Evolutionary conservation across 2,329 filamentous ascomycete species (phyloP).

Genomic region (Paraphaeosphaeria minitans): DNA sequence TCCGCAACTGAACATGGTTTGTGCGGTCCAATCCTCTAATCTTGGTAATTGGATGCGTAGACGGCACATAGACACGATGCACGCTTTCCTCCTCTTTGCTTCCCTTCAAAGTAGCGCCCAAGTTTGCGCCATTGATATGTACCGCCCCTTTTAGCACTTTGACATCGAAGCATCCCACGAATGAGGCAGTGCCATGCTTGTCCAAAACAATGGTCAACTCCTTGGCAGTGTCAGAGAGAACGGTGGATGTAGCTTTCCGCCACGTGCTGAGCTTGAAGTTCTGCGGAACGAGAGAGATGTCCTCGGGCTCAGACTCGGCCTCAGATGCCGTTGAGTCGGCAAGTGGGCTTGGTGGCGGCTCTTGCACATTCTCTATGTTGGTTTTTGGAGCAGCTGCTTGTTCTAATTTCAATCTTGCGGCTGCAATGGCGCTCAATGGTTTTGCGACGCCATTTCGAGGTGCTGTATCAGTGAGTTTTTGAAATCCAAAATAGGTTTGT

Average conservation of each 20-base stretch:
- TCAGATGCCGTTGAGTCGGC: conserved; percentile 21
- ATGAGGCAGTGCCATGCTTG: conserved; percentile 43
- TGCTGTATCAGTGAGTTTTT: conserved; percentile 16
- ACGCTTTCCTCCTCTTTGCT: conserved; percentile 16
- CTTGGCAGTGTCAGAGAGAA: conserved; percentile 30
- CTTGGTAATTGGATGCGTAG: conserved; percentile 72
- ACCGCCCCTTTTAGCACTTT: conserved; percentile 65
- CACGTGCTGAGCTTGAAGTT: conserved; percentile 41
- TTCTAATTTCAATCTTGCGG: conserved; percentile 37
- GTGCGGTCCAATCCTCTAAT: conserved; percentile 62
- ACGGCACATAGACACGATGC: conserved; percentile 67
- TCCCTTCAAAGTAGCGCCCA: conserved; percentile 51
- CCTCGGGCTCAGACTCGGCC: conserved; percentile 26
- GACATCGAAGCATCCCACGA: conserved; percentile 71
- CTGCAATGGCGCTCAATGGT: conserved; percentile 42
- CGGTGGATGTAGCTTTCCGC: conserved; percentile 27
- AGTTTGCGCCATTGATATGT: conserved; percentile 67
- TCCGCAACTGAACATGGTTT: conserved; percentile 54
- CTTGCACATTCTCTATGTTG: conserved; percentile 18
- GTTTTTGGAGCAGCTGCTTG: conserved; percentile 26
- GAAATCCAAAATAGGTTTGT: not conserved
- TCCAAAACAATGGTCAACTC: conserved; percentile 35
- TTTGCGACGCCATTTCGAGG: conserved; percentile 16
- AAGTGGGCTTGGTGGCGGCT: conserved; percentile 24
- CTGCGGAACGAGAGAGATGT: conserved; percentile 14